phyloP scores from a whole-genome alignment of 2,329 filamentous ascomycete species.

The Aspergillus piperis region DNA sequence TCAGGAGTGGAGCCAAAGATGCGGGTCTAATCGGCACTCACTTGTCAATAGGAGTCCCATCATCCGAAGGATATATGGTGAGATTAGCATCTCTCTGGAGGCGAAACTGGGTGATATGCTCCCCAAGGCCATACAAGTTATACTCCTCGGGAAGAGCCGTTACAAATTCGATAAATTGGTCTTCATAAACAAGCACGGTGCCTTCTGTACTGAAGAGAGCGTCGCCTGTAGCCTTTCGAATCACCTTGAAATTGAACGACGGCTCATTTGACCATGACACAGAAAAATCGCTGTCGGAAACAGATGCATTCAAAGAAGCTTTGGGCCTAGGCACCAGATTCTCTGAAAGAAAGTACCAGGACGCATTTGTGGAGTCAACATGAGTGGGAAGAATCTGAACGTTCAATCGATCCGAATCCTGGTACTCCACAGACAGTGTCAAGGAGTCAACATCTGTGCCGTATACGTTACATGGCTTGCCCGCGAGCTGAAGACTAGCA shows the following conservation, averaged over 20 bases:
- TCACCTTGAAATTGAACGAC: slow-evolving; percentile 59
- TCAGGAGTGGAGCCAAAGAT: neutral
- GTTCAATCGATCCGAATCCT: slow-evolving; percentile 65
- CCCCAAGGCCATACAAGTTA: slow-evolving; percentile 74
- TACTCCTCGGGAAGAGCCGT: slow-evolving; percentile 68
- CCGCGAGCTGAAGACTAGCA: slow-evolving; percentile 55
- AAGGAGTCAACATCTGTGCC: slow-evolving; percentile 72
- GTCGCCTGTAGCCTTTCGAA: slow-evolving; percentile 62
- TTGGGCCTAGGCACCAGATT: slow-evolving; percentile 61
- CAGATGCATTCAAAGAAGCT: slow-evolving; percentile 44
- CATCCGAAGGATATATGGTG: slow-evolving; percentile 68
- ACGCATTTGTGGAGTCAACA: slow-evolving; percentile 61
- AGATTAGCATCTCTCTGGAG: slow-evolving; percentile 73
- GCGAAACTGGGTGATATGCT: slow-evolving; percentile 69
- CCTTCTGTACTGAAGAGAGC: slow-evolving; percentile 68
- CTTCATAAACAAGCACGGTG: slow-evolving; percentile 68
- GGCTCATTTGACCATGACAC: slow-evolving; percentile 60
- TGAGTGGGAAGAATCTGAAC: slow-evolving; percentile 70
- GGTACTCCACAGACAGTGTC: slow-evolving; percentile 67
- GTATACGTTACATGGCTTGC: slow-evolving; percentile 68
- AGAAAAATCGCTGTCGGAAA: slow-evolving; percentile 47
- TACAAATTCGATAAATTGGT: slow-evolving; percentile 76
- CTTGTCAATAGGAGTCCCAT: slow-evolving; percentile 56
- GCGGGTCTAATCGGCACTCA: slow-evolving; percentile 22
- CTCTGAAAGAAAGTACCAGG: slow-evolving; percentile 68